phyloP scores from a whole-genome alignment of 2,329 filamentous ascomycete species.

The Sclerotinia glacialis region DNA sequence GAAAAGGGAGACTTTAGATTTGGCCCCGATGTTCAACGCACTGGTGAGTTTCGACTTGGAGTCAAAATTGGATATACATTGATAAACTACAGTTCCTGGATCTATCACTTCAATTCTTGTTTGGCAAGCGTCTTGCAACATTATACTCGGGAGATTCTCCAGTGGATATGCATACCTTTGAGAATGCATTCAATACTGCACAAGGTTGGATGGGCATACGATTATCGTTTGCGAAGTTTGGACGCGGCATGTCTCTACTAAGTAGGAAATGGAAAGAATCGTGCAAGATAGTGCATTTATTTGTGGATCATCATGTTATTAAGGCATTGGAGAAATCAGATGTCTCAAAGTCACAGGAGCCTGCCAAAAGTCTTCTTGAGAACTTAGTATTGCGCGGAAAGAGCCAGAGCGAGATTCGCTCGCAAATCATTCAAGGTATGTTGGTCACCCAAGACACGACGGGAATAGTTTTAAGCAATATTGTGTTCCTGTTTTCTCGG shows the following conservation, averaged over 20 bases:
- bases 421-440: constrained; percentile 17
- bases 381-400: neutral
- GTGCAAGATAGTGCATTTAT: neutral
- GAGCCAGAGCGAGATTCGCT: neutral
- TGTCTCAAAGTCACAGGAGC: neutral
- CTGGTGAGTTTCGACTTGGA: neutral
- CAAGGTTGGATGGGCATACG: constrained; percentile 15
- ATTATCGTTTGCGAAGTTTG: constrained; percentile 6
- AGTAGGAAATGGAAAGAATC: constrained; percentile 5
- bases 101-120: constrained; percentile 16
- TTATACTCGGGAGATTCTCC: neutral
- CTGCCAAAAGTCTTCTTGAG: neutral
- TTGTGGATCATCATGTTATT: constrained; percentile 10
- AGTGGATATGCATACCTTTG: neutral
- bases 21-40: neutral
- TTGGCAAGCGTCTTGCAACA: neutral
- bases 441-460: constrained; percentile 17
- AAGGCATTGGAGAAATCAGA: neutral
- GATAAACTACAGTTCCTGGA: constrained; percentile 2
- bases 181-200: constrained; percentile 6
- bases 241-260: neutral
- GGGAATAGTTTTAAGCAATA: constrained; percentile 14
- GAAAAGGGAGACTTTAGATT: neutral
- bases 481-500: constrained; percentile 7
- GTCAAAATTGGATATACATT: neutral